Evolutionary conservation across 2,329 filamentous ascomycete genomes (phyloP).

Genomic region (Cadophora malorum): DNA sequence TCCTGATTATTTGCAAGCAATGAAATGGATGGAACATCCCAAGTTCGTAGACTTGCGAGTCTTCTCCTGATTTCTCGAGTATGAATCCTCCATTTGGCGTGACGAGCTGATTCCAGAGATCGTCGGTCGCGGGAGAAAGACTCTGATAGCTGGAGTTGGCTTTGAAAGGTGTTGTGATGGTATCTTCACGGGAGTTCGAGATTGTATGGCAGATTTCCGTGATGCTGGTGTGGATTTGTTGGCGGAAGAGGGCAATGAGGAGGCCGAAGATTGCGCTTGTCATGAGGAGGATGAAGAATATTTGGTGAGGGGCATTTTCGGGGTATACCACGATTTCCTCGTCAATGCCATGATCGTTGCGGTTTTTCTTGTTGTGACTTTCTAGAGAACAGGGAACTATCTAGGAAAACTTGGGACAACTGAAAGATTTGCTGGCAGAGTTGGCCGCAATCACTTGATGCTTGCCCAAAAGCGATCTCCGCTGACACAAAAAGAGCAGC

Average conservation of each 20-base stretch:
- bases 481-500: neutral
- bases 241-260: neutral
- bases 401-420: too few species aligned
- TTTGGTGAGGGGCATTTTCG: slow-evolving; percentile 1
- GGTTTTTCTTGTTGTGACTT: neutral
- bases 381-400: neutral
- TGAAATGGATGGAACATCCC: slow-evolving; percentile 16
- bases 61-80: neutral
- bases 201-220: neutral
- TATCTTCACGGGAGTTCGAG: neutral
- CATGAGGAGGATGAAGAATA: neutral
- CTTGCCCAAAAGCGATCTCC: neutral
- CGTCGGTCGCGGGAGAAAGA: neutral
- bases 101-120: slow-evolving; percentile 10
- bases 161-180: neutral
- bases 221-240: slow-evolving; percentile 10
- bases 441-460: neutral
- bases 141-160: slow-evolving; percentile 12
- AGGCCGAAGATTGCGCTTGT: neutral
- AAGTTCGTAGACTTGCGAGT: neutral
- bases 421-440: neutral
- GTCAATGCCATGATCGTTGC: neutral
- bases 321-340: slow-evolving; percentile 2
- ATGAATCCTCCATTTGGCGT: slow-evolving; percentile 16
- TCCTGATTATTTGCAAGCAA: slow-evolving; percentile 14